These are phyloP conservation scores for Fusarium metavorans DNA, from an alignment of 2,329 filamentous ascomycete species.

Conservation along the genomic window DNA sequence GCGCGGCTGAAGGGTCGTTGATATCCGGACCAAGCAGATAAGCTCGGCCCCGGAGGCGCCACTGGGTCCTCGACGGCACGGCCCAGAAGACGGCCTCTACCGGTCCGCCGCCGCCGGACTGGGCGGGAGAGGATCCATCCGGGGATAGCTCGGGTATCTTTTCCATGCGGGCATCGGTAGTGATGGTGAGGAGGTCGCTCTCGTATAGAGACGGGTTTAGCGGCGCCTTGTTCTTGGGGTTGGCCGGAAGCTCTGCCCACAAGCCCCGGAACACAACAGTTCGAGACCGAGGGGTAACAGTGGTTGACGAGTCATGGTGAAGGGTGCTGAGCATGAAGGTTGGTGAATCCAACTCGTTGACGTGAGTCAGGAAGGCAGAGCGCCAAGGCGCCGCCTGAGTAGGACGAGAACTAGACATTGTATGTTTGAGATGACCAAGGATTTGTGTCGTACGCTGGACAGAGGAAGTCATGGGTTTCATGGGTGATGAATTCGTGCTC, in stretches of 20 bases:
- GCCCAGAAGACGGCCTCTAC: slow-evolving; percentile 92
- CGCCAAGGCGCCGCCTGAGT: slow-evolving; percentile 64
- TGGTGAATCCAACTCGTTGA: slow-evolving; percentile 60
- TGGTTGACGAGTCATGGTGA: slow-evolving; percentile 53
- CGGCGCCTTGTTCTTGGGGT: slow-evolving; percentile 78
- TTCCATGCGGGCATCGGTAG: slow-evolving; percentile 88
- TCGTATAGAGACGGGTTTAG: slow-evolving; percentile 77
- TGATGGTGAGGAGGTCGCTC: slow-evolving; percentile 84
- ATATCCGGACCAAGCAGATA: slow-evolving; percentile 81
- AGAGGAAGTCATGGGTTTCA: slow-evolving; percentile 31
- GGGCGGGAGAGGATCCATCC: slow-evolving; percentile 51
- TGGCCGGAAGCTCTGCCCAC: slow-evolving; percentile 79
- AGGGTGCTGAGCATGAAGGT: slow-evolving; percentile 65
- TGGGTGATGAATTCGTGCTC: slow-evolving; percentile 13
- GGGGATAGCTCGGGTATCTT: slow-evolving; percentile 79
- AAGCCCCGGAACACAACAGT: slow-evolving; percentile 89
- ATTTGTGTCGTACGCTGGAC: slow-evolving; percentile 45
- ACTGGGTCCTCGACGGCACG: slow-evolving; percentile 78
- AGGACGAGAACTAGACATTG: slow-evolving; percentile 41
- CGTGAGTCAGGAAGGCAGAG: slow-evolving; percentile 62
- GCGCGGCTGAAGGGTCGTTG: slow-evolving; percentile 56
- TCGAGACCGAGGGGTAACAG: slow-evolving; percentile 70
- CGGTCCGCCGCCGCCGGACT: slow-evolving; percentile 72
- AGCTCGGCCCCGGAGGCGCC: slow-evolving; percentile 82
- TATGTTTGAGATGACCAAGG: slow-evolving; percentile 44